phyloP scores from a whole-genome alignment of 805 yeast genomes.

The Grigorovia yakushimaensis region DNA sequence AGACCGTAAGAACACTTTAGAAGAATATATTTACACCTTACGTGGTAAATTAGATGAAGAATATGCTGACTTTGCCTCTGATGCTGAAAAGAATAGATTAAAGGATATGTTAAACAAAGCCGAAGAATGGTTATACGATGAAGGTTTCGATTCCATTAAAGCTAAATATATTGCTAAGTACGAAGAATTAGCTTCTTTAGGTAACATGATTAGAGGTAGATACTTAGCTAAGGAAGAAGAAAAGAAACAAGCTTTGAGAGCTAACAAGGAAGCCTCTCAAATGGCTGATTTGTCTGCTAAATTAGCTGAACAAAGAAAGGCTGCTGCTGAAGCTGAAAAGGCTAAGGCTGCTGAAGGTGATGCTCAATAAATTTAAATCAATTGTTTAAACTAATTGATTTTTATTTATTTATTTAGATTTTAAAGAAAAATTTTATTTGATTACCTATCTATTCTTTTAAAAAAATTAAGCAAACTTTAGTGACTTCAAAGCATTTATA shows the following conservation, averaged over 20 bases:
- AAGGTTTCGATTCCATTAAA: constrained; percentile 92
- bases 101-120: constrained; percentile 65
- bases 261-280: constrained; percentile 80
- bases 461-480: background rate
- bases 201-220: constrained; percentile 93
- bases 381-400: background rate
- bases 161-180: constrained; percentile 96
- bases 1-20: constrained; percentile 95
- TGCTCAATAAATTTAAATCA: constrained; percentile 27
- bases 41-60: constrained; percentile 94
- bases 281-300: constrained; percentile 77
- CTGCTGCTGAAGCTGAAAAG: constrained; percentile 37
- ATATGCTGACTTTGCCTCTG: constrained; percentile 80
- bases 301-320: constrained; percentile 69
- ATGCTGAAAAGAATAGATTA: constrained; percentile 78
- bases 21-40: constrained; percentile 95
- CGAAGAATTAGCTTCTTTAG: constrained; percentile 91
- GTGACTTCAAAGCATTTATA: background rate
- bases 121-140: constrained; percentile 98
- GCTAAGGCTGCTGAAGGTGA: constrained; percentile 32
- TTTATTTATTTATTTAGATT: background rate
- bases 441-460: background rate
- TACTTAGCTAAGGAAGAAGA: constrained; percentile 91
- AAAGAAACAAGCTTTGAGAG: constrained; percentile 77
- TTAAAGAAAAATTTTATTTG: background rate